Conservation (phyloP, 805 yeast genomes). For the Starmerella vitae region DNA sequence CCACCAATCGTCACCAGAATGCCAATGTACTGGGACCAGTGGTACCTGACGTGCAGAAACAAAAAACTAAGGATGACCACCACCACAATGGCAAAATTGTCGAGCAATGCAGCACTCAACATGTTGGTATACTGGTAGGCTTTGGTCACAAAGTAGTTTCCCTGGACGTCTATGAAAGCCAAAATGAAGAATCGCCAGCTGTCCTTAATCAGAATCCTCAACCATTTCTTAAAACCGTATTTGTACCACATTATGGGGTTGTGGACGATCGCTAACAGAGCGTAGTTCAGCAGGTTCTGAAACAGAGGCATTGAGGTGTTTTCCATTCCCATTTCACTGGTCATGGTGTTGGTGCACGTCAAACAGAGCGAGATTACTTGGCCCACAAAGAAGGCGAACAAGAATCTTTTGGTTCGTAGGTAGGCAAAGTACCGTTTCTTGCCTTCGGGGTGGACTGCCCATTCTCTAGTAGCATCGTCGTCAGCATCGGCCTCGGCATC, state of each 20-base stretch:
- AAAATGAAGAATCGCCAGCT: conserved; percentile 34
- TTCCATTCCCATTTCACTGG: conserved; percentile 29
- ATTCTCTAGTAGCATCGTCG: conserved; percentile 7
- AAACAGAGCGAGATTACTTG: conserved; percentile 32
- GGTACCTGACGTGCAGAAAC: conserved; percentile 33
- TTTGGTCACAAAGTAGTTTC: conserved; percentile 35
- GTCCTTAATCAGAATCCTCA: conserved; percentile 24
- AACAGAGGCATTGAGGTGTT: conserved; percentile 34
- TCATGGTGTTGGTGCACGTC: conserved; percentile 33
- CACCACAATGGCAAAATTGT: conserved; percentile 35
- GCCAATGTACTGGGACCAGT: conserved; percentile 34
- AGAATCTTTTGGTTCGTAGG: conserved; percentile 27
- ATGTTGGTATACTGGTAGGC: conserved; percentile 35
- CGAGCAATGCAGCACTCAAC: conserved; percentile 33
- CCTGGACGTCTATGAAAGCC: conserved; percentile 35
- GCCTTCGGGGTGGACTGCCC: conserved; percentile 10
- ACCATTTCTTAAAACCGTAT: conserved; percentile 30
- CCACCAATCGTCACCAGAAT: conserved; percentile 32
- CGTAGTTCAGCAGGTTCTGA: conserved; percentile 33
- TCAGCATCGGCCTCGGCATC: conserved; percentile 8
- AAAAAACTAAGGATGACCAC: conserved; percentile 32
- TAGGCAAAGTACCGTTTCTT: conserved; percentile 22
- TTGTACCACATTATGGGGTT: conserved; percentile 31
- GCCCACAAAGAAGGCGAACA: conserved; percentile 32
- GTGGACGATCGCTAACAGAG: conserved; percentile 28